Evolutionary conservation across 2,329 filamentous ascomycete genomes (phyloP), one percentile per base, ranked within the genome.

Genomic region (Pochonia chlamydosporia): DNA sequence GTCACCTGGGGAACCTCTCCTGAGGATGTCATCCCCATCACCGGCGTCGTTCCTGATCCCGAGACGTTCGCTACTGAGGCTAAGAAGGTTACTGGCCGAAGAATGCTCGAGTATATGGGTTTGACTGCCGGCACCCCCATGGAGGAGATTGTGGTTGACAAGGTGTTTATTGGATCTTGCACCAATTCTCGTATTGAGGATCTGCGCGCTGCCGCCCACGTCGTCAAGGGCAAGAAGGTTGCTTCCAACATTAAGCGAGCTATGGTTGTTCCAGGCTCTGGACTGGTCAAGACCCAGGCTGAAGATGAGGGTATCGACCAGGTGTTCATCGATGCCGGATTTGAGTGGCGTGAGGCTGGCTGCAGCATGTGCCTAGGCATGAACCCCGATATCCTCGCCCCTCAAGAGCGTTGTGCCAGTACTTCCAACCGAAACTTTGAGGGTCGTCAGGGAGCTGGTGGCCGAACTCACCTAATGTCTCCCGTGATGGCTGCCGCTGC

Each of bases 351-450:
- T 64, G 93, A 99, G 73, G 93, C 93, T 56, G 93, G 93, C 43
- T 99, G 93, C 79, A 95, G 89, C 53, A 99, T 99, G 93, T 97
- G 93, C 65, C 79, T 99, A 47, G 93, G 93, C 65, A 99, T 99
- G 92, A 99, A 99, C 75, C 92, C 93, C 0, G 93, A 99, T 66
- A 97, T 99, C 54, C 79, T 97, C 40, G 83, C 90, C 2, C 91
- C 93, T 46, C 81, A 86, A 65, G 93, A 99, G 72, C 85, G 93
- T 61, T 97, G 93, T 65, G 93, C 93, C 36, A 92, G 86, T 63
- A 97, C 93, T 43, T 95, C 89, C 53, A 97, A 97, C 73, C 87
- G 93, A 59, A 97, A 97, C 70, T 97, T 97, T 58, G 93, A 97
- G 67, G 93, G 93, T 52, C 85, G 93, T 54, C 93, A 99, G 71